A percentile compares a stretch with the other conserved stretches of the same genome.
phyloP scores from a whole-genome alignment of 2,329 filamentous ascomycete genomes.

The Chaetothyriales sp. region DNA sequence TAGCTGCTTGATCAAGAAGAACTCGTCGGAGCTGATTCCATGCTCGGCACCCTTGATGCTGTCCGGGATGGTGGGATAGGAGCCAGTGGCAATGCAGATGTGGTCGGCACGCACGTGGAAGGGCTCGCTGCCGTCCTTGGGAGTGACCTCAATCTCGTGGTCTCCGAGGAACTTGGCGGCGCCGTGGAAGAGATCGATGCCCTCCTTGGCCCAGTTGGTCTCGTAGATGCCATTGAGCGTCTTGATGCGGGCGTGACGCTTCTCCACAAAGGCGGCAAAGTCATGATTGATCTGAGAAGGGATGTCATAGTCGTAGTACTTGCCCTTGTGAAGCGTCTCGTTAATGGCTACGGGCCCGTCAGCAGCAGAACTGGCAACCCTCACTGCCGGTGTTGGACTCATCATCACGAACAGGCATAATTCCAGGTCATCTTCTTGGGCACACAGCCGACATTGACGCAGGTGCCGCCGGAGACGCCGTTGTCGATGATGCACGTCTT shows the following conservation, averaged over 20 bases:
- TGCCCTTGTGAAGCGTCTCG: conserved; percentile 31
- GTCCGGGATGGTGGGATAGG: conserved; percentile 29
- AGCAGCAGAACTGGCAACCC: not conserved
- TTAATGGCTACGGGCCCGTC: conserved; percentile 22
- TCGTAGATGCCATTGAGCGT: conserved; percentile 35
- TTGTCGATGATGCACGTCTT: conserved; percentile 38
- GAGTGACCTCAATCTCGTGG: conserved; percentile 30
- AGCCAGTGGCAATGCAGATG: conserved; percentile 35
- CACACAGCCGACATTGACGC: conserved; percentile 39
- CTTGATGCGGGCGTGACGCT: conserved; percentile 31
- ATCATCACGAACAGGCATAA: not conserved
- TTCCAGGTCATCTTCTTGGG: conserved; percentile 1
- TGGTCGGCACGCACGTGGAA: conserved; percentile 30
- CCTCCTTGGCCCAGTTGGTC: conserved; percentile 35
- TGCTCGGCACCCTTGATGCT: conserved; percentile 32
- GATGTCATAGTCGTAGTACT: conserved; percentile 35
- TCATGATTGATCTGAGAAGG: conserved; percentile 28
- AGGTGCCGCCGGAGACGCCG: conserved; percentile 33
- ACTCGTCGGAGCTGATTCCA: conserved; percentile 38
- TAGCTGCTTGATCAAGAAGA: conserved; percentile 36
- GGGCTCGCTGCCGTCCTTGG: conserved; percentile 27
- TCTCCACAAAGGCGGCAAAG: conserved; percentile 34
- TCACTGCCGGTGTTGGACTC: not conserved
- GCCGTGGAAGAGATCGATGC: conserved; percentile 36
- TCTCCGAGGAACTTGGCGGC: conserved; percentile 31